Percentiles rank a stretch among this genome's conserved stretches.
Evolutionary conservation across 139 green algal genomes (phyloP).

Genomic region (Picochlorum sp.): DNA sequence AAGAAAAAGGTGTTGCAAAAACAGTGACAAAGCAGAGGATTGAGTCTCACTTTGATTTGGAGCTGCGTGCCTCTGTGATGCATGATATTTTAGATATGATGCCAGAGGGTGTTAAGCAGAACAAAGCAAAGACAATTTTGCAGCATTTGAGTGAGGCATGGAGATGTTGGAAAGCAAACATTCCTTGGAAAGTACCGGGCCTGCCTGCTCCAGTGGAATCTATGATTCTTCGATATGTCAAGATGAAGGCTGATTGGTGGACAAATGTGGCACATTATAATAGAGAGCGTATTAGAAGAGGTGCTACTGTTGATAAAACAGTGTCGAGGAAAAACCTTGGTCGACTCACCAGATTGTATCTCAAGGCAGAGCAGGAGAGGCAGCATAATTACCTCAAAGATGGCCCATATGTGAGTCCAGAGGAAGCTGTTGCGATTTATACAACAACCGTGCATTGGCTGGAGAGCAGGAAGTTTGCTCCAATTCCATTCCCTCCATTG

Average conservation of each 20-base stretch:
- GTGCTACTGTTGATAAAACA: conserved; percentile 99
- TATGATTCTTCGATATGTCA: conserved; percentile 99
- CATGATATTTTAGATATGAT: conserved; percentile 99
- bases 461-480: conserved; percentile 92
- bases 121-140: conserved; percentile 95
- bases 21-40: conserved; percentile 99
- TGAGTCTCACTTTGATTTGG: conserved; percentile 97
- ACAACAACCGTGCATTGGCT: conserved; percentile 99
- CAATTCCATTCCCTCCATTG: conserved; percentile 97
- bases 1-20: conserved; percentile 93
- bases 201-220: conserved; percentile 96
- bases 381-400: conserved; percentile 99
- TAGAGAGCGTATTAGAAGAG: conserved; percentile 94
- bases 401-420: conserved; percentile 80
- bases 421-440: conserved; percentile 96
- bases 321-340: conserved; percentile 99
- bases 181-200: conserved; percentile 95
- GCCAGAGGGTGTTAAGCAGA: conserved; percentile 91
- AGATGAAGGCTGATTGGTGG: conserved; percentile 99
- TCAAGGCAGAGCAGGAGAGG: conserved; percentile 97
- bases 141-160: conserved; percentile 98
- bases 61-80: conserved; percentile 96
- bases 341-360: conserved; percentile 93
- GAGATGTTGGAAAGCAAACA: conserved; percentile 97
- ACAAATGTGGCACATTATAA: conserved; percentile 99